Conservation (phyloP, 2,329 filamentous ascomycete genomes). For the Paecilomyces dactylethromorphus region DNA sequence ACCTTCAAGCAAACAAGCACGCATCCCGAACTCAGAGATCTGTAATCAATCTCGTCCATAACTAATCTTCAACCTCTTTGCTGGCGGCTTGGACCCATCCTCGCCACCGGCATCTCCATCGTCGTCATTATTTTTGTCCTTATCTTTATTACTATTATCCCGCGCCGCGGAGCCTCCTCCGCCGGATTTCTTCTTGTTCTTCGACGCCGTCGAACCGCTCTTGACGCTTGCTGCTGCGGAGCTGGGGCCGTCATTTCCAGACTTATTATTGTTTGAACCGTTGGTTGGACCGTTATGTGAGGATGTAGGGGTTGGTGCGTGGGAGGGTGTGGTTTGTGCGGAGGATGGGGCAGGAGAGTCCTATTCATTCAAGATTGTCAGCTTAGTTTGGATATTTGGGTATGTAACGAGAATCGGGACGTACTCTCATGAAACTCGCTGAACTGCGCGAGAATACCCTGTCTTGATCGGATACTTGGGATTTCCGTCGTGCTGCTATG, state of each 20-base stretch:
- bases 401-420: conserved; percentile 2
- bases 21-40: not conserved
- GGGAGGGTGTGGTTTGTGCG: conserved; percentile 41
- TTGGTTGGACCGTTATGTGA: conserved; percentile 20
- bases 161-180: conserved; percentile 10
- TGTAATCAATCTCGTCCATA: conserved; percentile 33
- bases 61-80: conserved; percentile 40
- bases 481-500: conserved; percentile 34
- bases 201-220: conserved; percentile 22
- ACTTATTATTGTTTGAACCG: conserved; percentile 12
- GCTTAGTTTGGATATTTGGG: not conserved
- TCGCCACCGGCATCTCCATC: conserved; percentile 23
- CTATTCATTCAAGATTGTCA: conserved; percentile 15
- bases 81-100: conserved; percentile 28
- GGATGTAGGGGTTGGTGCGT: conserved; percentile 40
- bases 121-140: conserved; percentile 23
- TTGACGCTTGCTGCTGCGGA: conserved; percentile 25
- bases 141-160: conserved; percentile 18
- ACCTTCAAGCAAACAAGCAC: not conserved
- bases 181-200: conserved; percentile 36
- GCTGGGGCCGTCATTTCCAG: conserved; percentile 17
- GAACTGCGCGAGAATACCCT: conserved; percentile 44
- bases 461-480: conserved; percentile 38
- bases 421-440: conserved; percentile 41
- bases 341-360: conserved; percentile 39